Evolutionary conservation across 78 protist genomes (phyloP), one percentile per base, ranked within the genome.

Genomic region (Polysphondylium violaceum): DNA sequence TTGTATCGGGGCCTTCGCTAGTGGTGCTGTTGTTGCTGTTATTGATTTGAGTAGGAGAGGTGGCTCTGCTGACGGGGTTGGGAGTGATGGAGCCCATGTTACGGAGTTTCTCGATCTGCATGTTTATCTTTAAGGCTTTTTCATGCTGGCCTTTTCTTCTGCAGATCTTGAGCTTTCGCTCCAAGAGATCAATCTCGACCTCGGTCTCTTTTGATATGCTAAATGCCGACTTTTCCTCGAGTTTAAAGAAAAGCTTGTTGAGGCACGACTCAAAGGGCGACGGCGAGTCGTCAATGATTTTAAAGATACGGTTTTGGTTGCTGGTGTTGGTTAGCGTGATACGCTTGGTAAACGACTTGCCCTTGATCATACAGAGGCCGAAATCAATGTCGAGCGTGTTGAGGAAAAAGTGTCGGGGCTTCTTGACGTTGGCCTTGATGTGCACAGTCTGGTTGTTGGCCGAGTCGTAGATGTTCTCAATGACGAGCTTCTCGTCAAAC

Each of bases 391-490:
- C 67, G 55, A 87, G 56, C 0, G 89, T 71, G n/a, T 31, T 74
- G 12, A 91, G 27, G 60, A 47, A 76, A 68, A 95, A 92, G 21
- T 88, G 85, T 47, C 68, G 29, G n/a, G 94, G 72, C 33, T 27
- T 29, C 65, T 36, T 33, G 21, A 95, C 95, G n/a, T 51, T 27
- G 14, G 97, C 97, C 47, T 95, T 95, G 63, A 95, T 76, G 16
- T 58, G 68, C 16, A 94, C 73, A 17, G 27, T 90, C 25, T 86
- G 94, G 41, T 72, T 71, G 60, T 86, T 87, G 4, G 5, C 73
- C 35, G 27, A 74, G 31, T 92, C 95, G 33, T 92, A 87, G 5
- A 95, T 74, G 69, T 95, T 95, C 27, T 67, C 93, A 41, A 95
- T 78, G 17, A 76, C 40, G 40, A 95, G 72, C 5, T 89, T 43